Conservation (phyloP, 371 early-diverging fungal genomes). For the Paraphysoderma sedebokerense region DNA sequence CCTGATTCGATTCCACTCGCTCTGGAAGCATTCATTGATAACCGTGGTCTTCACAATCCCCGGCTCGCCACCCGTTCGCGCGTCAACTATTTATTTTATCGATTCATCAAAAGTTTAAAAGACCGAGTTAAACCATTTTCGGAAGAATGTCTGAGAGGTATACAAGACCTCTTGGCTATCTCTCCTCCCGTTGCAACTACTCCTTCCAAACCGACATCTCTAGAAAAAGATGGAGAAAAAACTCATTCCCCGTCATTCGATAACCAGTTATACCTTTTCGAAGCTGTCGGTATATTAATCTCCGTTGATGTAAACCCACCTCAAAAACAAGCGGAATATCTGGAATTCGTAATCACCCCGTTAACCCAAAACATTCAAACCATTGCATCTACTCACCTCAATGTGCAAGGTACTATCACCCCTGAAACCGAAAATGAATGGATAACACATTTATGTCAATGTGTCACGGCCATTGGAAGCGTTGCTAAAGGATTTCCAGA, state of each 20-base stretch:
- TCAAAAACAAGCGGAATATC: slow-evolving; percentile 52
- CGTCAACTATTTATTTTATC: slow-evolving; percentile 75
- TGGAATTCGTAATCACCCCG: slow-evolving; percentile 57
- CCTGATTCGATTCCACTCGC: slow-evolving; percentile 50
- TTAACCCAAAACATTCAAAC: slow-evolving; percentile 50
- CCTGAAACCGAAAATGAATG: too few relatives aligned
- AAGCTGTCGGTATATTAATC: slow-evolving; percentile 75
- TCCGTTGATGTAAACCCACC: slow-evolving; percentile 48
- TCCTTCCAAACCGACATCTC: too few relatives aligned
- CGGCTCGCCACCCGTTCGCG: slow-evolving; percentile 50
- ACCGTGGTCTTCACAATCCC: slow-evolving; percentile 61
- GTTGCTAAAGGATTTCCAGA: slow-evolving; percentile 47
- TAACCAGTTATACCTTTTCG: slow-evolving; percentile 77
- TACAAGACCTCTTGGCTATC: slow-evolving; percentile 45
- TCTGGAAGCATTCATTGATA: slow-evolving; percentile 55
- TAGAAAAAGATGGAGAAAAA: too few relatives aligned
- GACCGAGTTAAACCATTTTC: slow-evolving; percentile 40
- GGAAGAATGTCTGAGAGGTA: slow-evolving; percentile 33
- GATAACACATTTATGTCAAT: too few relatives aligned
- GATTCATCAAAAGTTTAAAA: slow-evolving; percentile 62
- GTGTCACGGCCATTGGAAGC: slow-evolving; percentile 53
- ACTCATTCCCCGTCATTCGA: slow-evolving; percentile 47
- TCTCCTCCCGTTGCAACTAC: slow-evolving; percentile 10
- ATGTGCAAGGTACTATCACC: neutral
- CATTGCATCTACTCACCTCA: neutral